phyloP scores from a whole-genome alignment of 2,329 filamentous ascomycete species.

The Apiospora pterosperma region DNA sequence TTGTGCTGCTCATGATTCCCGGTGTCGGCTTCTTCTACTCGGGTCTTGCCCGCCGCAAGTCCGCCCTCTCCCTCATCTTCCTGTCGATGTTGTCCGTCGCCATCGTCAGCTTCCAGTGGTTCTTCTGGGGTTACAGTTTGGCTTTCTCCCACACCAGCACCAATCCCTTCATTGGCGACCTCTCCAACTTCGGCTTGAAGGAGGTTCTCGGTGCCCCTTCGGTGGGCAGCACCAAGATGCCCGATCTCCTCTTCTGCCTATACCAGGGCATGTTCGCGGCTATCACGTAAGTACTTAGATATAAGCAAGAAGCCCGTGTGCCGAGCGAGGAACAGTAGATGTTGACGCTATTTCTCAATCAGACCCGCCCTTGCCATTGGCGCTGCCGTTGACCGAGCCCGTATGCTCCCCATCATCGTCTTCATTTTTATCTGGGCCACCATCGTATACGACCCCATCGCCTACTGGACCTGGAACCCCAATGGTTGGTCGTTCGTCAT shows the following conservation, averaged over 20 bases:
- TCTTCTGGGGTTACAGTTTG: constrained; percentile 91
- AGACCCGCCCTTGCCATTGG: constrained; percentile 57
- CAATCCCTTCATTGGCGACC: constrained; percentile 70
- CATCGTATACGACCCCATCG: constrained; percentile 69
- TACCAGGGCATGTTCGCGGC: constrained; percentile 89
- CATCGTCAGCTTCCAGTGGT: constrained; percentile 87
- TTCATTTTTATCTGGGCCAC: constrained; percentile 72
- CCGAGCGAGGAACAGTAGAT: neutral
- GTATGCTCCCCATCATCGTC: constrained; percentile 57
- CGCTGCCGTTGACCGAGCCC: constrained; percentile 58
- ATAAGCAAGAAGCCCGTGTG: neutral
- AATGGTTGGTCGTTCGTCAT: constrained; percentile 69
- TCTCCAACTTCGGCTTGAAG: constrained; percentile 78
- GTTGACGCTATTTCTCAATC: neutral
- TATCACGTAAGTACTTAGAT: constrained; percentile 75
- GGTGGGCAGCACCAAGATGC: constrained; percentile 66
- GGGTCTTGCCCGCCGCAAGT: constrained; percentile 84
- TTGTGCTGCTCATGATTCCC: constrained; percentile 90
- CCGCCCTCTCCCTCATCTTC: constrained; percentile 81
- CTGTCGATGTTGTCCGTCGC: constrained; percentile 78
- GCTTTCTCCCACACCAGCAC: constrained; percentile 77
- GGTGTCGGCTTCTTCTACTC: constrained; percentile 96
- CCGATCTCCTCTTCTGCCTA: constrained; percentile 79
- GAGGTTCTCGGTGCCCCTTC: constrained; percentile 74
- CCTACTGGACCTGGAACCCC: constrained; percentile 75